Evolutionary conservation across 2,329 filamentous ascomycete genomes (phyloP).

Genomic region (Fusarium sp.): DNA sequence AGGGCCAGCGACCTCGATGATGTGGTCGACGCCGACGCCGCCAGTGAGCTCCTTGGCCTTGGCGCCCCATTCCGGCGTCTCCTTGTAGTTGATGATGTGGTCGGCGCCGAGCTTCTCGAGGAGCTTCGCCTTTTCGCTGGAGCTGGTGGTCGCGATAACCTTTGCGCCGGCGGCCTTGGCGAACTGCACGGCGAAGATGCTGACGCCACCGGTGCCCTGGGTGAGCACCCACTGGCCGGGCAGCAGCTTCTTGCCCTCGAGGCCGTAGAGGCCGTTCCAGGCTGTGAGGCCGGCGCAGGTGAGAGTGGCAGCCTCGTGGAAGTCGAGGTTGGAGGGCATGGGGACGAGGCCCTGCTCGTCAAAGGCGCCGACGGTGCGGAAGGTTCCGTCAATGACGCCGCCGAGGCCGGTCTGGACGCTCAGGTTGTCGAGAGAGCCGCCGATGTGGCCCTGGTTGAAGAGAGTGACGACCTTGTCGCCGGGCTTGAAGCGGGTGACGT

Average conservation of each 20-base stretch:
- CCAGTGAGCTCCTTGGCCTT: constrained; percentile 56
- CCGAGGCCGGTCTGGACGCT: constrained; percentile 69
- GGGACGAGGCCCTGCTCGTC: constrained; percentile 74
- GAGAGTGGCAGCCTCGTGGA: constrained; percentile 66
- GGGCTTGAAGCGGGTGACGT: constrained; percentile 59
- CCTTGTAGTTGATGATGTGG: constrained; percentile 63
- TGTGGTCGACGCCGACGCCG: constrained; percentile 59
- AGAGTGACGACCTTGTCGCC: constrained; percentile 69
- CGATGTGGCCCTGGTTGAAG: constrained; percentile 68
- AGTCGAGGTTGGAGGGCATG: constrained; percentile 66
- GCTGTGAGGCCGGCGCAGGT: constrained; percentile 71
- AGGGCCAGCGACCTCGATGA: constrained; percentile 61
- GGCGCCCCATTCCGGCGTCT: constrained; percentile 58
- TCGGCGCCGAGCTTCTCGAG: constrained; percentile 61
- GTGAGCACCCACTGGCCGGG: constrained; percentile 70
- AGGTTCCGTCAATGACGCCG: constrained; percentile 72
- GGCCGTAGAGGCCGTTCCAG: constrained; percentile 73
- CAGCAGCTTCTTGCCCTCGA: constrained; percentile 58
- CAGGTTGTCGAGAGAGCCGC: constrained; percentile 52
- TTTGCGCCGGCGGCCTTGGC: constrained; percentile 61
- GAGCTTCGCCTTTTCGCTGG: constrained; percentile 56
- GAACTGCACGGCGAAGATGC: constrained; percentile 72
- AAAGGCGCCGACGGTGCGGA: constrained; percentile 75
- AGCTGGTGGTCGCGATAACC: constrained; percentile 62
- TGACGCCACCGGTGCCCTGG: constrained; percentile 77